Evolutionary conservation across 371 early-diverging fungal genomes (phyloP), one percentile per base, ranked within the genome.

Genomic region (Batkoa obscura): DNA sequence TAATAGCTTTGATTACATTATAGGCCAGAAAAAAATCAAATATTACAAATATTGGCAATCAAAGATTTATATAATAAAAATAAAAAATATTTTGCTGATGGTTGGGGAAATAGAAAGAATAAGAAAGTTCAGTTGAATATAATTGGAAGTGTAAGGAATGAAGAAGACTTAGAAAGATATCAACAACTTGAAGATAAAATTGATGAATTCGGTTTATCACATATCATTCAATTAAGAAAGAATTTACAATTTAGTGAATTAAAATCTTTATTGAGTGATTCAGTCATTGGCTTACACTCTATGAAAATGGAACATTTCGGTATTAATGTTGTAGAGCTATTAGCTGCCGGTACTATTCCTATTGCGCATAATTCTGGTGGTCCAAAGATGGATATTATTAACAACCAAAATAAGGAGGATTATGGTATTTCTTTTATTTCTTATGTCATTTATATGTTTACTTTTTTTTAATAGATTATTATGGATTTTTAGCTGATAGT

Each of bases 281-380:
- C 82, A n/a, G 69, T 71, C 48, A 68, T 94, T 39, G 97, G 94
- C 0, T 51, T 97, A 17, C 94, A 94, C 63, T 86, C 95, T 12
- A 97, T 97, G 97, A 72, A 75, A 68, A 83, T 94, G 60, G 97
- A 97, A 63, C 97, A 97, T 64, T 97, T 97, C 72, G 97, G 97
- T 13, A 97, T 97, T 61, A 81, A 87, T 30, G 78, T 95, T 42
- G 89, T 97, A 1, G 98, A 97, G 68, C 91, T 90, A 59, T 90
- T 94, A 94, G 90, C 92, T 6, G 86, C 92, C 10, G 97, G 95
- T 9, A 59, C 90, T 45, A 79, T 97, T 34, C 76, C 91, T 2
- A 67, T 95, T 1, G 94, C 88, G 1, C 86, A 97, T 64, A 78
- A 89, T 60, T 94, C 94, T 13, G 97, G 84, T 17, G 97, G 97